These are phyloP conservation scores for Lasiosphaeria hispida DNA, from an alignment of 495 filamentous ascomycete species.

Conservation along the genomic window DNA sequence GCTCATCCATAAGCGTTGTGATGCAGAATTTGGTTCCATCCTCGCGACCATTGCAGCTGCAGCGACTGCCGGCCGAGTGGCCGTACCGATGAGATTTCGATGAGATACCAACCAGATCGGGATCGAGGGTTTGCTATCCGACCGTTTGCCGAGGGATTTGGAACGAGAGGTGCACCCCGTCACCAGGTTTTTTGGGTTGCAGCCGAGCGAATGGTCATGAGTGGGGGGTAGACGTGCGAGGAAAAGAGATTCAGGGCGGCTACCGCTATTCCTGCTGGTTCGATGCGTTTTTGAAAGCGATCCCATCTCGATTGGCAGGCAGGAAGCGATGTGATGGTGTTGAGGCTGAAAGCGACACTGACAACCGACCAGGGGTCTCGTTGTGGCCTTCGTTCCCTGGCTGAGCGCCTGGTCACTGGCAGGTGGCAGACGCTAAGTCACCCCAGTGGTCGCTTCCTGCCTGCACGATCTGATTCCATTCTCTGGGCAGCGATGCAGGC, in stretches of 20 bases:
- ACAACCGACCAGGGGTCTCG: too few relatives aligned
- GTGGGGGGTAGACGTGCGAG: too few relatives aligned
- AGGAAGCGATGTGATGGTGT: too few relatives aligned
- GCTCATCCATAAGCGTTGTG: too few relatives aligned
- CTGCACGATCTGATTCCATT: neutral
- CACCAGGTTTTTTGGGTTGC: neutral
- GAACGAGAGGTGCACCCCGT: neutral
- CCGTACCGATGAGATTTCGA: too few relatives aligned
- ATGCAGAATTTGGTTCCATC: neutral
- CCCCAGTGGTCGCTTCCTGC: conserved; percentile 9
- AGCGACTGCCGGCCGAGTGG: neutral
- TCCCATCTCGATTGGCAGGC: too few relatives aligned
- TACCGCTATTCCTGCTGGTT: too few relatives aligned
- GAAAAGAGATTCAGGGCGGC: too few relatives aligned
- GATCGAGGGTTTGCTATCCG: neutral
- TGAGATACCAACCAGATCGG: neutral
- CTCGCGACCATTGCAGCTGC: neutral
- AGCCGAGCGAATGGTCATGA: neutral
- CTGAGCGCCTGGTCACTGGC: neutral
- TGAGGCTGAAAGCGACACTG: too few relatives aligned
- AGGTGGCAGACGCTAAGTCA: neutral
- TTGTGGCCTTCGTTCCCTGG: too few relatives aligned
- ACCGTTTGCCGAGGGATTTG: neutral
- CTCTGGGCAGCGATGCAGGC: too few relatives aligned
- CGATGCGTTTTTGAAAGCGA: too few relatives aligned